These are phyloP conservation scores for Paspalum notatum DNA, from an alignment of 176 grass and related monocot genomes.

Conservation along the genomic window DNA sequence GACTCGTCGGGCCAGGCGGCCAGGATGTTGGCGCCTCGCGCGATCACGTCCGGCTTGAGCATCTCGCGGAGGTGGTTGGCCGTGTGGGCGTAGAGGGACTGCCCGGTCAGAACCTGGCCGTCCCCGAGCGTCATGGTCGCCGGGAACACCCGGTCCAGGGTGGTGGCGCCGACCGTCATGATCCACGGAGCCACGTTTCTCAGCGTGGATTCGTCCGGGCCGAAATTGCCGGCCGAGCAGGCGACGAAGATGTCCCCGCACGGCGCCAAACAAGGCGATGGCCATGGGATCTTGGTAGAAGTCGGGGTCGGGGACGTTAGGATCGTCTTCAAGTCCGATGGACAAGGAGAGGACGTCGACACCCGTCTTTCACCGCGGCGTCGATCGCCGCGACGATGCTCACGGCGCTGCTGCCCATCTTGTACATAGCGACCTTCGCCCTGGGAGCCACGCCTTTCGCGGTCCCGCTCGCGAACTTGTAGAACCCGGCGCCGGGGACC, in stretches of 20 bases:
- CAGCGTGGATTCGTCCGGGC: not conserved
- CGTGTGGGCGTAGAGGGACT: slow-evolving; percentile 16
- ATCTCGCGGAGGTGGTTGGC: slow-evolving; percentile 18
- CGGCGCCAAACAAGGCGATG: slow-evolving; percentile 36
- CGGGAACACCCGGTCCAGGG: slow-evolving; percentile 29
- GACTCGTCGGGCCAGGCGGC: slow-evolving; percentile 35
- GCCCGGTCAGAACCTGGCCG: not conserved
- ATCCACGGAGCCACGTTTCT: slow-evolving; percentile 37
- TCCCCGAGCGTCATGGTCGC: slow-evolving; percentile 4
- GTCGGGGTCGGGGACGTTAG: too few species aligned
- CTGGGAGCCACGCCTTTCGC: too few species aligned
- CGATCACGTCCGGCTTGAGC: slow-evolving; percentile 47
- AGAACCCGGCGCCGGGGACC: too few species aligned
- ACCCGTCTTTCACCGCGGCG: slow-evolving; percentile 44
- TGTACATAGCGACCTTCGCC: too few species aligned
- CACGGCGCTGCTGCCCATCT: too few species aligned
- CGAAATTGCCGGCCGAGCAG: not conserved
- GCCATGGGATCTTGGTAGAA: slow-evolving; percentile 11
- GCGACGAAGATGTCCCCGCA: slow-evolving; percentile 29
- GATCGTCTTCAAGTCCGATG: not conserved
- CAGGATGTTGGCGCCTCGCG: slow-evolving; percentile 33
- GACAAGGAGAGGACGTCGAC: slow-evolving; percentile 50
- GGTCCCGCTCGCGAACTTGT: too few species aligned
- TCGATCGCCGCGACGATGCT: slow-evolving; percentile 17
- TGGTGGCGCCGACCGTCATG: slow-evolving; percentile 26